Percentiles rank a stretch among this genome's conserved stretches.
Evolutionary conservation across 2,329 filamentous ascomycete species (phyloP).

Genomic region (Hysterium pulicare): DNA sequence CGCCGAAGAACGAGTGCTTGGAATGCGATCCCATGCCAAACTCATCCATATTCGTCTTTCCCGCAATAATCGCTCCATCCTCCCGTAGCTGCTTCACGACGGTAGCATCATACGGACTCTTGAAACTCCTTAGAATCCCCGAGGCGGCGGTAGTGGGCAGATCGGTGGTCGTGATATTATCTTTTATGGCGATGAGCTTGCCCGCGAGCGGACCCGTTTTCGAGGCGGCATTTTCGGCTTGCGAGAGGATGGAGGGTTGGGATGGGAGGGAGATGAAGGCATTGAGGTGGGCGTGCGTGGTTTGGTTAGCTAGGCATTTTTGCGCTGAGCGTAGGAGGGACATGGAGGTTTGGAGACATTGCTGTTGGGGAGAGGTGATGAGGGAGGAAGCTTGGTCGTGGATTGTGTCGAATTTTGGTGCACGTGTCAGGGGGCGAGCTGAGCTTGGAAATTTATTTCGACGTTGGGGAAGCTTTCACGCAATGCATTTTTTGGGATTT

Average conservation of each 20-base stretch:
- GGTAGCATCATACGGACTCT: slow-evolving; percentile 77
- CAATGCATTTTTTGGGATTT: no score
- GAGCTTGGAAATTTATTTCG: no score
- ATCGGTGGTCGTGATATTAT: slow-evolving; percentile 48
- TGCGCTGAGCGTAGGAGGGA: slow-evolving; percentile 37
- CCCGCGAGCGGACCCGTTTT: slow-evolving; percentile 20
- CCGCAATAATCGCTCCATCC: slow-evolving; percentile 62
- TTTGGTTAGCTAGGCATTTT: slow-evolving; percentile 32
- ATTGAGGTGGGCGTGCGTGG: slow-evolving; percentile 33
- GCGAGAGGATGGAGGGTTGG: slow-evolving; percentile 18
- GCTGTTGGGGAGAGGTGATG: not conserved
- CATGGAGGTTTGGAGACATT: slow-evolving; percentile 23
- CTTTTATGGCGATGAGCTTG: slow-evolving; percentile 46
- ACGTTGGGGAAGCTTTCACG: no score
- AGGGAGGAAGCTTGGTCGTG: not conserved
- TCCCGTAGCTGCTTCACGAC: slow-evolving; percentile 66
- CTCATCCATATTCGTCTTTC: slow-evolving; percentile 92
- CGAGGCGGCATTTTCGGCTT: slow-evolving; percentile 17
- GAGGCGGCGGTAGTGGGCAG: slow-evolving; percentile 77
- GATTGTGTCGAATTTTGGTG: not conserved
- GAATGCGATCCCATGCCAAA: slow-evolving; percentile 93
- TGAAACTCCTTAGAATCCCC: slow-evolving; percentile 63
- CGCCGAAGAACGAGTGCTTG: slow-evolving; percentile 63
- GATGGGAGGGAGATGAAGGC: slow-evolving; percentile 33
- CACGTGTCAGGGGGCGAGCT: not conserved